Evolutionary conservation across 1,284 basidiomycete genomes (phyloP), one percentile per base, ranked within the genome.

Genomic region (Trametes hirsuta): DNA sequence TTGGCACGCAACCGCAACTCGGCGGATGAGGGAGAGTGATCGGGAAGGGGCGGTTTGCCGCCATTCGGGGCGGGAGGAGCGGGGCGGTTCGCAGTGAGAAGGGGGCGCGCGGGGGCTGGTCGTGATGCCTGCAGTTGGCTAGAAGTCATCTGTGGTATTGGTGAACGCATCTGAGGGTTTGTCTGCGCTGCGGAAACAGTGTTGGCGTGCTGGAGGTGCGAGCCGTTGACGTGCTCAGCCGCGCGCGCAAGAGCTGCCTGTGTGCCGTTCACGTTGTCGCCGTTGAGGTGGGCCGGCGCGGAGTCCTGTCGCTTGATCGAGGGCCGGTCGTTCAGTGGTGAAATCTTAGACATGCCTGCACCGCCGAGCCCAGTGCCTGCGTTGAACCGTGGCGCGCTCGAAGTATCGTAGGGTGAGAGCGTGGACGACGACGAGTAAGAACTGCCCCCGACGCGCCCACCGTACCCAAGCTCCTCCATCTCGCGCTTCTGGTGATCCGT

Each of bases 401-500:
- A 67, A 37, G 73, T 71, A 58, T 74, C 75, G 61, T 74, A 77
- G 11, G 74, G 73, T 0, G 74, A 72, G 39, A 78, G 71, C 9
- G 72, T 70, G 14, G 66, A 68, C 2, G 61, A 55, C 11, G 59
- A 61, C 37, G 53, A 44, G 58, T 62, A 66, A 14, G 61, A 55
- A 34, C 53, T 55, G 15, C 47, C 54, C 45, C 59, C 62, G 21
- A 58, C 36, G 12, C 64, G 45, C 10, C 58, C 25, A n/a, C 64
- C 57, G 11, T 71, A 64, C 1, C 79, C 75, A 72, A 79, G 83
- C 79, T 90, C 88, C 69, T 96, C 94, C 71, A 91, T 77, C 71
- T 93, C 92, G n/a, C 91, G 87, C 74, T 95, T 95, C 79, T 98
- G 95, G 69, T 95, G 95, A 73, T 97, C 94, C 12, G 96, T 98